phyloP scores from a whole-genome alignment of 2,329 filamentous ascomycete genomes.

The Canariomyces notabilis region DNA sequence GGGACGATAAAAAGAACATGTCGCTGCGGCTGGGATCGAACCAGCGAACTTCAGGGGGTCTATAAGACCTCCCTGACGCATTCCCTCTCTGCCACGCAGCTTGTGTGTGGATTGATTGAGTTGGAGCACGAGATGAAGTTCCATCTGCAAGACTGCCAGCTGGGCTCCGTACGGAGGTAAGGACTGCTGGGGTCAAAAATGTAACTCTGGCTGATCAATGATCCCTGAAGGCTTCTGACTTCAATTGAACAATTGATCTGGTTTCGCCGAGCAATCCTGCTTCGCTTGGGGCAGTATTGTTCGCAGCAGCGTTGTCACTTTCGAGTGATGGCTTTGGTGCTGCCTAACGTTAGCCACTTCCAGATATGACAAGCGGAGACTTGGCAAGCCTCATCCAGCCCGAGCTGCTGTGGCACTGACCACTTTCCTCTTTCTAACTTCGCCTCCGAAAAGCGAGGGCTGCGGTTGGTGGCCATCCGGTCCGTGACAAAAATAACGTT shows the following conservation, averaged over 20 bases:
- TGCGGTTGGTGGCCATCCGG: background rate
- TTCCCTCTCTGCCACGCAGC: background rate
- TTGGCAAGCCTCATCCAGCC: background rate
- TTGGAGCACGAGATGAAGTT: background rate
- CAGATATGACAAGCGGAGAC: background rate
- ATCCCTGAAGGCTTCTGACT: no score
- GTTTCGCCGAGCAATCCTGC: no score
- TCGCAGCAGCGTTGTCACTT: no score
- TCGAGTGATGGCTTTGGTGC: no score
- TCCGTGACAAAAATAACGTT: background rate
- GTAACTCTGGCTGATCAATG: no score
- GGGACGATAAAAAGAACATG: no score
- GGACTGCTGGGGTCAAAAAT: no score
- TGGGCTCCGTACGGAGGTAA: background rate
- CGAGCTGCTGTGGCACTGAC: background rate
- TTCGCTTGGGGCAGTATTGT: no score
- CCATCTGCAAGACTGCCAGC: background rate
- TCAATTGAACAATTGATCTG: no score
- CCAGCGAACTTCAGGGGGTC: background rate
- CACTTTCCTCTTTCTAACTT: constrained; percentile 3
- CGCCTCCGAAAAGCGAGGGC: background rate
- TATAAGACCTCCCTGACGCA: background rate
- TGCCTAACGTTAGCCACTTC: background rate
- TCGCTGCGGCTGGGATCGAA: background rate
- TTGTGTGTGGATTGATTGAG: background rate